A percentile compares a stretch with the other conserved stretches of the same genome.
Conservation (phyloP, 2,329 filamentous ascomycete genomes). For the Fusarium palustre region DNA sequence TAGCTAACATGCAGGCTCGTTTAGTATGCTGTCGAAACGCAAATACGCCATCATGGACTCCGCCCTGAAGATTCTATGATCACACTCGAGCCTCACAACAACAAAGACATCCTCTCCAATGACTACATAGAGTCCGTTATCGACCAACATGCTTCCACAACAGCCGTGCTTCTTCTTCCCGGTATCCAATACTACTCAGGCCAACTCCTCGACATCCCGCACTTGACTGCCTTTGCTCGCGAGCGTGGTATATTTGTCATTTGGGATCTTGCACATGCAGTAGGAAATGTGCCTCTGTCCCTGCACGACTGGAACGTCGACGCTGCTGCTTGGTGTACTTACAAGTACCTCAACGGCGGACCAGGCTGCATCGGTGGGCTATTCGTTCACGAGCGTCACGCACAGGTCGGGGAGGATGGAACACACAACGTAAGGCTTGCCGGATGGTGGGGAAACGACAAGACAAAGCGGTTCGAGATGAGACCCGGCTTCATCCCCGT, state of each 20-base stretch:
- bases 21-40: conserved; percentile 82
- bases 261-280: conserved; percentile 87
- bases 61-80: conserved; percentile 75
- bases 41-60: conserved; percentile 76
- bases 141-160: conserved; percentile 73
- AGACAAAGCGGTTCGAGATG: conserved; percentile 79
- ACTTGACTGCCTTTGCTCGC: conserved; percentile 80
- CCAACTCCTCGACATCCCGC: conserved; percentile 81
- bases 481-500: conserved; percentile 79
- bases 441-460: conserved; percentile 87
- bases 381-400: conserved; percentile 81
- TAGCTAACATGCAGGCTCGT: conserved; percentile 11
- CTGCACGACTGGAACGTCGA: conserved; percentile 89
- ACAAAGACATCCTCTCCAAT: conserved; percentile 69
- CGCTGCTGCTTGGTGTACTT: conserved; percentile 88
- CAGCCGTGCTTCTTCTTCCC: conserved; percentile 80
- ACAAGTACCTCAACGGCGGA: conserved; percentile 88
- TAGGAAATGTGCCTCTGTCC: conserved; percentile 78
- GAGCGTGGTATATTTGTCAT: conserved; percentile 75
- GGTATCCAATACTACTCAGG: conserved; percentile 90
- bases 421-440: conserved; percentile 72
- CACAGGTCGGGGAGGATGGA: conserved; percentile 58
- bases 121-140: conserved; percentile 78
- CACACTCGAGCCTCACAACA: conserved; percentile 69
- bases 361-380: conserved; percentile 81